phyloP scores from a whole-genome alignment of 345 rosid genomes.

The Salix suchowensis region DNA sequence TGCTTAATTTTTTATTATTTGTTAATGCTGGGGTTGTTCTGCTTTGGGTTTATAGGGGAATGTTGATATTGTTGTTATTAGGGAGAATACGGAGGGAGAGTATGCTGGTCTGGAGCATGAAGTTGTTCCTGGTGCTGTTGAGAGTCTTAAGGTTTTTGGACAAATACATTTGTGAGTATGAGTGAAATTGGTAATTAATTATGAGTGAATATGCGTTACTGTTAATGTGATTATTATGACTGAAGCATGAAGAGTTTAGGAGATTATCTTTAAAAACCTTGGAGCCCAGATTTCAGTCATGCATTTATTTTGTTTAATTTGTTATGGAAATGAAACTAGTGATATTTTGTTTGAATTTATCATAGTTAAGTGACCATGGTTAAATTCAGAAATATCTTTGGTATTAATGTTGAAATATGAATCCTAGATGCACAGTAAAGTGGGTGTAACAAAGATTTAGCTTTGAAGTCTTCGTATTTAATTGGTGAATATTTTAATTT shows the following conservation, averaged over 20 bases:
- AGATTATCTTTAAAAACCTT: not conserved
- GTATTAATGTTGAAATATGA: not conserved
- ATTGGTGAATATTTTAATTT: no score
- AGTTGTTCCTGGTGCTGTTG: slow-evolving; percentile 94
- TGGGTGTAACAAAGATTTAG: not conserved
- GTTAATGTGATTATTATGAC: not conserved
- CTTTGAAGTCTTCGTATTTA: not conserved
- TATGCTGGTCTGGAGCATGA: slow-evolving; percentile 89
- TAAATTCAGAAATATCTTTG: not conserved
- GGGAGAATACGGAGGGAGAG: slow-evolving; percentile 96
- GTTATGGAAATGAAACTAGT: not conserved
- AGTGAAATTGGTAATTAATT: not conserved
- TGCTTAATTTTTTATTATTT: no score
- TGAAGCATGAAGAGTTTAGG: not conserved
- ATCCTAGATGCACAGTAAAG: not conserved
- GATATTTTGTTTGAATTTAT: no score
- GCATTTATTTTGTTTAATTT: no score
- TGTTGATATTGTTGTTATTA: slow-evolving; percentile 83
- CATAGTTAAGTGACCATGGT: not conserved
- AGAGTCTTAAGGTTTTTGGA: slow-evolving; percentile 55
- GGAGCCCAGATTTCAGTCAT: not conserved
- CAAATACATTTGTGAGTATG: not conserved
- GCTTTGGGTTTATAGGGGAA: no score
- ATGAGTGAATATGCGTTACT: not conserved
- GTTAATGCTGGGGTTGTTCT: no score